phyloP scores from a whole-genome alignment of 768 basidiomycete species.

The Boletus subparvulus region DNA sequence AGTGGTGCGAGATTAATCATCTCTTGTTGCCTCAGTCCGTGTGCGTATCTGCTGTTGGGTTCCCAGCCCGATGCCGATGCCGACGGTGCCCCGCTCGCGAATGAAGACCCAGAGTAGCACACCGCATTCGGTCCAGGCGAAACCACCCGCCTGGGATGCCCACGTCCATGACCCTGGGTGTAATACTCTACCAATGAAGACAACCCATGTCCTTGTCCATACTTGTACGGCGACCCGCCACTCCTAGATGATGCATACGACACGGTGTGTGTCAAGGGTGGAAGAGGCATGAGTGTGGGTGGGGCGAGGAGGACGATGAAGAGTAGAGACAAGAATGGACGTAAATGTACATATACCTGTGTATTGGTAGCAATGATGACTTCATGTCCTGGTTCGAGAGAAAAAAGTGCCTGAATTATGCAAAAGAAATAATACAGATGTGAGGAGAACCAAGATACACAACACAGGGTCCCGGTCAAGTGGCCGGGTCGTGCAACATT shows the following conservation, averaged over 20 bases:
- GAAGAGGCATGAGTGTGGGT: no score
- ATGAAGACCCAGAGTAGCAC: conserved; percentile 16
- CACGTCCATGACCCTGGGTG: conserved; percentile 15
- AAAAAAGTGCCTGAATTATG: no score
- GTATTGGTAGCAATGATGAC: no score
- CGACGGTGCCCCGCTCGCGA: conserved; percentile 1
- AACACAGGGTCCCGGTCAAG: no score
- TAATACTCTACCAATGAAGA: conserved; percentile 27
- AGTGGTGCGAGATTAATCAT: conserved; percentile 38
- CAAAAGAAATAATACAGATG: no score
- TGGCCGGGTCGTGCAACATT: no score
- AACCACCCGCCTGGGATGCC: conserved; percentile 14
- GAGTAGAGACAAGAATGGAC: no score
- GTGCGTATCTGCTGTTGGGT: conserved; percentile 13
- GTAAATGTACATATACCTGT: no score
- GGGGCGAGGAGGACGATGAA: no score
- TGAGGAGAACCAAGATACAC: no score
- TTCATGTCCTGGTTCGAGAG: no score
- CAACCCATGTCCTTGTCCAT: conserved; percentile 21
- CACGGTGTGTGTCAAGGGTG: conserved; percentile 19
- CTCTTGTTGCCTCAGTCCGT: conserved; percentile 28
- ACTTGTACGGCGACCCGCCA: conserved; percentile 24
- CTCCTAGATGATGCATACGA: conserved; percentile 27
- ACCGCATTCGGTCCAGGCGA: conserved; percentile 20
- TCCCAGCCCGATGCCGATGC: conserved; percentile 18